A percentile compares a stretch with the other conserved stretches of the same genome.
Conservation (phyloP, 2,329 filamentous ascomycete species). For the Nemania sp. region DNA sequence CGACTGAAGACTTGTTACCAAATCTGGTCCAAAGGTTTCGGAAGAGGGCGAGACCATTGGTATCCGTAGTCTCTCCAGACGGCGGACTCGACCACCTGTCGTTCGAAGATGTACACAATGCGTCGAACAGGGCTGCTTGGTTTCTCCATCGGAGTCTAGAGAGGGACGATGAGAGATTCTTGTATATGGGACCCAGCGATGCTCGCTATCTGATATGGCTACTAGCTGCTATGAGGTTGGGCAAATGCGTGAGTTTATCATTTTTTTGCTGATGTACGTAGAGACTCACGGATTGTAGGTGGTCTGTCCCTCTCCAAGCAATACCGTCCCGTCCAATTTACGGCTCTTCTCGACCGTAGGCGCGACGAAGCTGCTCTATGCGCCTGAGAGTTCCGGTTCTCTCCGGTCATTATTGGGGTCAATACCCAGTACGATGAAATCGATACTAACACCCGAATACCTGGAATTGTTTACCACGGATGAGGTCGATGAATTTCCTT, state of each 20-base stretch:
- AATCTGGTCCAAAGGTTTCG: slow-evolving; percentile 19
- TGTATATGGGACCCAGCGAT: slow-evolving; percentile 37
- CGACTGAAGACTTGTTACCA: slow-evolving; percentile 20
- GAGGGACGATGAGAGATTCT: slow-evolving; percentile 24
- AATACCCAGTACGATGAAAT: not conserved
- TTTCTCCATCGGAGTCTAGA: slow-evolving; percentile 29
- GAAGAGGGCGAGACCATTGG: slow-evolving; percentile 19
- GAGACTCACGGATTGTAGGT: slow-evolving; percentile 3
- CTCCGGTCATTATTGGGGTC: slow-evolving; percentile 15
- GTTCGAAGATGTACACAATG: slow-evolving; percentile 24
- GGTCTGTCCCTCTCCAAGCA: slow-evolving; percentile 21
- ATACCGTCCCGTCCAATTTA: slow-evolving; percentile 21
- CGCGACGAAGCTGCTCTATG: slow-evolving; percentile 21
- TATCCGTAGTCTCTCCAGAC: slow-evolving; percentile 21
- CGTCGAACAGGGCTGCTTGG: slow-evolving; percentile 36
- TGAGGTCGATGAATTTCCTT: slow-evolving; percentile 19
- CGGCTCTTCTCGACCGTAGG: slow-evolving; percentile 23
- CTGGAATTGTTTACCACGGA: slow-evolving; percentile 7
- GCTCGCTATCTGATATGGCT: slow-evolving; percentile 34
- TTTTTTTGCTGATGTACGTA: not conserved
- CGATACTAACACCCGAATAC: slow-evolving; percentile 19
- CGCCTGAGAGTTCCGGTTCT: slow-evolving; percentile 17
- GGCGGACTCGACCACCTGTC: slow-evolving; percentile 19
- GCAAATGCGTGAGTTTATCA: slow-evolving; percentile 31
- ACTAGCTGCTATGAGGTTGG: slow-evolving; percentile 34